A percentile compares a stretch with the other conserved stretches of the same genome.
These are phyloP conservation scores for Nemania sp. DNA, from an alignment of 2,329 filamentous ascomycete species.

Conservation along the genomic window DNA sequence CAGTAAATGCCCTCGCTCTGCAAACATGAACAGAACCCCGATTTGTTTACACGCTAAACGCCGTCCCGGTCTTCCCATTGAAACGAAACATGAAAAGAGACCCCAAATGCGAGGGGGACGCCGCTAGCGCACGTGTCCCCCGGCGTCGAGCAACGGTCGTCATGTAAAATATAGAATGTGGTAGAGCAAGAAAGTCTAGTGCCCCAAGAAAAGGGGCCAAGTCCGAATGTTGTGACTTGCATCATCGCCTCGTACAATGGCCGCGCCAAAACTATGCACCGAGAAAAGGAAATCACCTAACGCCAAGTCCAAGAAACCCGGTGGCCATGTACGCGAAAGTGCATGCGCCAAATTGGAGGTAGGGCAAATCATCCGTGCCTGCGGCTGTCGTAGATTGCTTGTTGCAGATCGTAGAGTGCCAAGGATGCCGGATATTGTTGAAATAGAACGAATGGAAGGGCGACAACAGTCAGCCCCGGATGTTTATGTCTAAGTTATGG, in stretches of 20 bases:
- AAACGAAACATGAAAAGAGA: slow-evolving; percentile 20
- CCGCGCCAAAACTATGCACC: slow-evolving; percentile 45
- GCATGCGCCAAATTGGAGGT: slow-evolving; percentile 26
- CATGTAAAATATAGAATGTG: slow-evolving; percentile 28
- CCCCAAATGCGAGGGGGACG: neutral
- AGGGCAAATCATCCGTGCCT: slow-evolving; percentile 34
- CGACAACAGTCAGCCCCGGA: slow-evolving; percentile 3
- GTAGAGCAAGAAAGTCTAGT: slow-evolving; percentile 43
- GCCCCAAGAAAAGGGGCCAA: slow-evolving; percentile 39
- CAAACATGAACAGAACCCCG: slow-evolving; percentile 22
- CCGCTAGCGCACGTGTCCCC: slow-evolving; percentile 3
- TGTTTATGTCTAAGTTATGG: neutral
- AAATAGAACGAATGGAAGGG: slow-evolving; percentile 33
- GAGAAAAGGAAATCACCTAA: slow-evolving; percentile 42
- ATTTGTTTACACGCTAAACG: slow-evolving; percentile 38
- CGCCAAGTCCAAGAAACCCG: slow-evolving; percentile 44
- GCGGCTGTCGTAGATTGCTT: slow-evolving; percentile 47
- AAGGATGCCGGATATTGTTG: slow-evolving; percentile 43
- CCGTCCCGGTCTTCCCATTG: slow-evolving; percentile 32
- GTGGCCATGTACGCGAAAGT: slow-evolving; percentile 16
- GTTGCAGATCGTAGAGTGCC: slow-evolving; percentile 46
- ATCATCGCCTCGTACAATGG: slow-evolving; percentile 50
- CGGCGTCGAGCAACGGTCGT: slow-evolving; percentile 19
- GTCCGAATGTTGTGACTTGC: slow-evolving; percentile 42
- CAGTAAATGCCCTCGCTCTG: slow-evolving; percentile 31